Evolutionary conservation across 768 basidiomycete genomes (phyloP).

Genomic region (Boletus tomentosulus): DNA sequence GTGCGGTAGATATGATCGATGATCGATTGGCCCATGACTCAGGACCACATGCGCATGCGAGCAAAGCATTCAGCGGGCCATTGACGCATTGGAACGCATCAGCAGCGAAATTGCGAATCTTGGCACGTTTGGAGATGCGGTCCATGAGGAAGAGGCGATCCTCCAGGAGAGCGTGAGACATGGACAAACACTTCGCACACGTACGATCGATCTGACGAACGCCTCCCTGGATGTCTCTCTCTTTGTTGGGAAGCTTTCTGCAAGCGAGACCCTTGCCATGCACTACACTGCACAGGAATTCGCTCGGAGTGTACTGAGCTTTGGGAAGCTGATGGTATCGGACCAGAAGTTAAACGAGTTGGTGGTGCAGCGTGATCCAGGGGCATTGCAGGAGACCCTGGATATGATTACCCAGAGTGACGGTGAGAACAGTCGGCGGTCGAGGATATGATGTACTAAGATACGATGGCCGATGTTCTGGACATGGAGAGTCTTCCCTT

Average conservation of each 20-base stretch:
- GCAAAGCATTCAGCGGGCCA: constrained; percentile 9
- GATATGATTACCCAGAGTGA: constrained; percentile 8
- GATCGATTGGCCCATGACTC: too few species aligned
- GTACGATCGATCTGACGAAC: constrained; percentile 13
- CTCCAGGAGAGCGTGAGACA: constrained; percentile 8
- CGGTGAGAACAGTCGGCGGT: background rate
- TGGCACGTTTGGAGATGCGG: background rate
- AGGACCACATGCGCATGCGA: background rate
- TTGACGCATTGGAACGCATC: constrained; percentile 2
- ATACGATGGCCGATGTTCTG: too few species aligned
- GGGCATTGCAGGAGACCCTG: constrained; percentile 9
- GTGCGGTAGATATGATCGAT: too few species aligned
- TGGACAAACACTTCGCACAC: constrained; percentile 10
- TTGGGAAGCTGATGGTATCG: constrained; percentile 5
- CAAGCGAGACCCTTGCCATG: constrained; percentile 11
- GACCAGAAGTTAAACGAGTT: constrained; percentile 1
- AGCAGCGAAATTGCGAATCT: constrained; percentile 1
- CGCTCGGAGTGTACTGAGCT: constrained; percentile 3
- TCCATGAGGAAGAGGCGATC: constrained; percentile 1
- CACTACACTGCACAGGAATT: constrained; percentile 11
- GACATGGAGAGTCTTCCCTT: too few species aligned
- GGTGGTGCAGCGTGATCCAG: constrained; percentile 5
- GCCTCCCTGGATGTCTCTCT: constrained; percentile 14
- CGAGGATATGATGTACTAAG: constrained; percentile 13
- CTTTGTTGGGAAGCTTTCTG: constrained; percentile 10